phyloP scores from a whole-genome alignment of 352 stramenopile species.

The Blastocystis sp. region DNA sequence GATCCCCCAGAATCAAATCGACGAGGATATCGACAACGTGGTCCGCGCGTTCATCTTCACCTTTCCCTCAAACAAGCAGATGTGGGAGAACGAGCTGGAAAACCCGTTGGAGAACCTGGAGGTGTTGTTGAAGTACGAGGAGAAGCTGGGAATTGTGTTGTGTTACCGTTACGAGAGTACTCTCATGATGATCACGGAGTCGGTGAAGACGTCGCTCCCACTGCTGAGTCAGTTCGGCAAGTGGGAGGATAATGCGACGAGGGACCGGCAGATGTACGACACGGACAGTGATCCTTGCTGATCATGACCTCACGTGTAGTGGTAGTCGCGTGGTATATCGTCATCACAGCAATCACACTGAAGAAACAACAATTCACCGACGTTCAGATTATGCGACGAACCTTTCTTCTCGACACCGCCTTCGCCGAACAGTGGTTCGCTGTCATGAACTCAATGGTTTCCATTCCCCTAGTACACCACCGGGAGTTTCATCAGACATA shows the following conservation, averaged over 20 bases:
- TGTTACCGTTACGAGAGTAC: not conserved
- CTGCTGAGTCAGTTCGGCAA: not conserved
- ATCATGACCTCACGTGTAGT: constrained; percentile 17
- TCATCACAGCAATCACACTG: constrained; percentile 21
- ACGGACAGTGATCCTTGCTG: not conserved
- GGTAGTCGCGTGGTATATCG: constrained; percentile 16
- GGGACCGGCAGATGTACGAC: not conserved
- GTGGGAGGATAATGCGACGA: not conserved
- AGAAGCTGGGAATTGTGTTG: constrained; percentile 18
- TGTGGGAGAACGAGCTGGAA: not conserved
- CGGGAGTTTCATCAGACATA: not conserved
- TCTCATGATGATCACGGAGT: constrained; percentile 1
- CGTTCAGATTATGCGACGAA: not conserved
- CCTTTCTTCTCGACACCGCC: not conserved
- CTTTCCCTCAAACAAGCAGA: not conserved
- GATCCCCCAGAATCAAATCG: not conserved
- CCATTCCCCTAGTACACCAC: not conserved
- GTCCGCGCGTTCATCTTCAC: constrained; percentile 20
- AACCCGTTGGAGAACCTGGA: constrained; percentile 7
- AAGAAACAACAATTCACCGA: constrained; percentile 44
- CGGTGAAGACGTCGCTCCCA: not conserved
- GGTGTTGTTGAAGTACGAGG: constrained; percentile 2
- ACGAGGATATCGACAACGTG: not conserved
- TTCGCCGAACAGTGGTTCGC: not conserved
- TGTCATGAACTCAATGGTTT: not conserved